Evolutionary conservation across 768 basidiomycete species (phyloP), one percentile per base, ranked within the genome.

Genomic region (Mycena rebaudengoi): DNA sequence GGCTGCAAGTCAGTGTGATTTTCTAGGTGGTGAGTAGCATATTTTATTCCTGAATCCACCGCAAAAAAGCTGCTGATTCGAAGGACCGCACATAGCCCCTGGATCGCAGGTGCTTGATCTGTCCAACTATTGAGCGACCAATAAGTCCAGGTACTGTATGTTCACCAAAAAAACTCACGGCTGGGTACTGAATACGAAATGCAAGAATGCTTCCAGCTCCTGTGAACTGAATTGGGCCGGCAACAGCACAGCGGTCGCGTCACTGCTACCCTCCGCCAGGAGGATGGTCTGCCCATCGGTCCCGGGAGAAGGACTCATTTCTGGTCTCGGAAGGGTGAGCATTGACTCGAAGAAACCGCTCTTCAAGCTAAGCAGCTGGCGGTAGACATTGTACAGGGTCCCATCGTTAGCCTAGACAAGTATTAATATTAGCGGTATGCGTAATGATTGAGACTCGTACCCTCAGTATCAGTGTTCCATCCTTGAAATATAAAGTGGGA

Each of bases 21-120:
- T n/a, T 57, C 44, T 1, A 57, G 56, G n/a, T 57, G 26, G 12
- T 57, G 56, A 8, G 30, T n/a, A 5, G 57, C 46, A n/a, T 59
- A 59, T 40, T 39, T 25, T 0, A 32, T 25, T 20, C 57, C 57
- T 0, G 57, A 59, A 12, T 59, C 57, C 7, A 21, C 57, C 0
- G 33, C 46, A 18, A 59, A 59, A 28, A 59, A 59, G 7, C 49
- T 30, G 12, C 58, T 25, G 14, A 49, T 60, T 12, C 35, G 41
- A 39, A 60, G 16, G 3, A 60, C 4, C 4, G 57, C 45, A 13
- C 57, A 58, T 2, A 58, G 37, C 0, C 39, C 18, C 1, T 39
- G 28, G 5, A 59, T 1, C 2, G 5, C n/a, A 1, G 57, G 57
- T 6, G 37, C 32, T 3, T 39, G 28, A 0, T 37, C 4, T 7